Evolutionary conservation across 176 grass and related monocot species (phyloP), one percentile per base, ranked within the genome.

Genomic region (Chloris gayana): DNA sequence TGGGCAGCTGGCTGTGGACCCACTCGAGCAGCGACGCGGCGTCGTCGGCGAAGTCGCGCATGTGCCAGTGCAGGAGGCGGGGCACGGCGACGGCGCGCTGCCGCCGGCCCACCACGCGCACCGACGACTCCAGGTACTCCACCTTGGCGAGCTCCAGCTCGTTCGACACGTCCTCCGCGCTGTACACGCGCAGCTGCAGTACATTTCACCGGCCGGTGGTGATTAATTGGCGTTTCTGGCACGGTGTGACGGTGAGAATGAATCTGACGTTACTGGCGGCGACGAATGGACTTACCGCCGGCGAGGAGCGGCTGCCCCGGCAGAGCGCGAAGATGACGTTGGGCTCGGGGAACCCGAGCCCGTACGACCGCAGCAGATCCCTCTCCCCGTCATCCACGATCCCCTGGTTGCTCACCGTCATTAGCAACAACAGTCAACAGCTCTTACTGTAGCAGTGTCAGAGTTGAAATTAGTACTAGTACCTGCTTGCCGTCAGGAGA

Each of bases 301-400:
- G 95, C 10, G 95, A 98, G 31, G 95, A 98, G 67, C 82, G 84
- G 80, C 88, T 93, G 85, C 95, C 95, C 84, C 90, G 89, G 79
- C 95, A 98, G 26, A 98, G 92, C 35, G 95, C 95, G 63, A 98
- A 98, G 22, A 91, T 86, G 32, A 98, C 88, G 79, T 98, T 98
- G 9, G 95, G 95, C 79, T 98, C 95, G 17, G 92, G 92, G 79
- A 95, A 98, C 26, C 85, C 95, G 12, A 95, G n/a, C 8, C 90
- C 92, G 31, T 92, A 98, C 6, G 71, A 69, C 60, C 87, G 84
- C 64, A 85, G 82, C 35, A 93, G 33, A 26, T 87, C 64, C 9
- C 62, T 81, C 73, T 87, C 89, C 29, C 67, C 81, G 44, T 93
- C 86, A 64, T 89, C 84, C 83, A 93, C 86, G 39, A 63, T 74